phyloP scores from a whole-genome alignment of 2,329 filamentous ascomycete genomes.

The Pseudogymnoascus sp. region DNA sequence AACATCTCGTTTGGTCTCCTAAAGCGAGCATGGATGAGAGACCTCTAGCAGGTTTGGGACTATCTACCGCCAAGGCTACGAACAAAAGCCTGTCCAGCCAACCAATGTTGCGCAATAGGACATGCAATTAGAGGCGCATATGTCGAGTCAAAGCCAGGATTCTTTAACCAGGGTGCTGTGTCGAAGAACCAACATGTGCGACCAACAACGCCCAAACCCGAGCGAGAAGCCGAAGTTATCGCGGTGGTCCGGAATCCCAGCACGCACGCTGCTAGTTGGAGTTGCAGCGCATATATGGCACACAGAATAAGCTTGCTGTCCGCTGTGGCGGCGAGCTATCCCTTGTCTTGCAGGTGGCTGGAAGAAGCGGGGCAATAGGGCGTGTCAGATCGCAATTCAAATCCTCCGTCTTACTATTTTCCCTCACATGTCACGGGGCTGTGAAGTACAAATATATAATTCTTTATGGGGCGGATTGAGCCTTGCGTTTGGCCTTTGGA shows the following conservation, averaged over 20 bases:
- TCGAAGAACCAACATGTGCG: neutral
- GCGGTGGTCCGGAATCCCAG: neutral
- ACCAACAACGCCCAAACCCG: neutral
- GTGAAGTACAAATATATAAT: neutral
- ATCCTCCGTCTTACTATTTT: neutral
- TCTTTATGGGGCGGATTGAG: neutral
- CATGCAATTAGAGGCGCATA: neutral
- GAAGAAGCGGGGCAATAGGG: neutral
- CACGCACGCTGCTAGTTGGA: neutral
- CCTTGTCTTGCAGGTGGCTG: neutral
- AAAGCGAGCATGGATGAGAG: neutral
- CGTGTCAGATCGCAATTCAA: constrained; percentile 1
- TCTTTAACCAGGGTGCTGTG: neutral
- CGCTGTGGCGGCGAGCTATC: neutral
- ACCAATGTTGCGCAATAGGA: too few species aligned
- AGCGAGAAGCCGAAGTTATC: neutral
- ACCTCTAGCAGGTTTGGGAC: neutral
- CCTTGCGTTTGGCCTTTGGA: neutral
- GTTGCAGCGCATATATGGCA: neutral
- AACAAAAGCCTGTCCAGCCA: too few species aligned
- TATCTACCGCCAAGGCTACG: neutral
- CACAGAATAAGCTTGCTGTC: neutral
- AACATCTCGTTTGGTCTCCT: neutral
- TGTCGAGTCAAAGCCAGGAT: neutral
- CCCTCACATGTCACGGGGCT: neutral